Evolutionary conservation across 2,329 filamentous ascomycete species (phyloP).

Genomic region (Talaromyces marneffei): DNA sequence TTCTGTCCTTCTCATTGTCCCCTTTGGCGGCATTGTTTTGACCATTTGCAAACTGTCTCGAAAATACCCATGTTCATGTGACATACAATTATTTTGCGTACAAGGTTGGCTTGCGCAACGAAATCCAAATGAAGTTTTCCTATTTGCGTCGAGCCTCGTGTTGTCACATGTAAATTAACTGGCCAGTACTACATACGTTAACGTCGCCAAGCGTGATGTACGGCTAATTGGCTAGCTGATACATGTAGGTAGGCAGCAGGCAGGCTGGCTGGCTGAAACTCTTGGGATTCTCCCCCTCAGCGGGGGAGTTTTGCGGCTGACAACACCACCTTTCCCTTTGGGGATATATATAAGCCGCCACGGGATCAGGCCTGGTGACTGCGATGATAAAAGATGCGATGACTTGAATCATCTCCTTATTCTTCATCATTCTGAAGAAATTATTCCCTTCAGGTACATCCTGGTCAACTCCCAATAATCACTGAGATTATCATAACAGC

Average conservation of each 20-base stretch:
- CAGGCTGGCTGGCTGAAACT: not conserved
- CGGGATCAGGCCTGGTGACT: slow-evolving; percentile 5
- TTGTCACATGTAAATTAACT: not conserved
- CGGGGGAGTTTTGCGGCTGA: slow-evolving; percentile 6
- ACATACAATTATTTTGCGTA: not conserved
- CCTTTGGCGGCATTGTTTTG: slow-evolving; percentile 19
- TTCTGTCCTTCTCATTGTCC: slow-evolving; percentile 14
- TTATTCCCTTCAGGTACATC: not conserved
- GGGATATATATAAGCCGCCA: not conserved
- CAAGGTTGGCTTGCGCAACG: not conserved
- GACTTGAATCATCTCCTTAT: not conserved
- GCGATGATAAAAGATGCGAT: not conserved
- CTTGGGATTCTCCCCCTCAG: not conserved
- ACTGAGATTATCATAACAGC: not conserved
- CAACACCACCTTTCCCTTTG: slow-evolving; percentile 5
- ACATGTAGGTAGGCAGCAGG: too few species aligned
- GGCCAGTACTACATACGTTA: not conserved
- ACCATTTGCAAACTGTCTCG: slow-evolving; percentile 4
- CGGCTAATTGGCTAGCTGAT: not conserved
- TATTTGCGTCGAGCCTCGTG: not conserved
- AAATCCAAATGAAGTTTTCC: not conserved
- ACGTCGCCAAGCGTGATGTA: not conserved
- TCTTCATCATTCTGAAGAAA: not conserved
- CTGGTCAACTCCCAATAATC: not conserved
- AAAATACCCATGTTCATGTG: slow-evolving; percentile 15